Base-by-base conservation (phyloP, 257 asterid species). In the Nicotiana noctiflora region DNA sequence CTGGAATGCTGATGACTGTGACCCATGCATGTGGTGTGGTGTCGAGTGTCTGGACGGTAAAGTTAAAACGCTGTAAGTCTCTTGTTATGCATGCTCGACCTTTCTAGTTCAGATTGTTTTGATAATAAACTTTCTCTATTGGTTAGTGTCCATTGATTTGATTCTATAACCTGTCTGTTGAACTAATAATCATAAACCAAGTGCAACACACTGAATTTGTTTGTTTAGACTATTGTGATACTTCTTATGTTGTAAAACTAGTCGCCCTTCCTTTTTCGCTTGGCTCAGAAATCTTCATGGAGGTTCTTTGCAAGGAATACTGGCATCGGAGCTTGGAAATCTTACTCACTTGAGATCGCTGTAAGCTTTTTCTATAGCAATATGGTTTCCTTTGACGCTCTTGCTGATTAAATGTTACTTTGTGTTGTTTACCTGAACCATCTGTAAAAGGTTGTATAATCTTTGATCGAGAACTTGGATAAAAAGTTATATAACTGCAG, bases 21-120 rank as follows among this genome's bases (percentile, higher is more conserved):
- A 90, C 80, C 97, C 97, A 0, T 96, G 99, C 85, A 77, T 75
- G 86, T 96, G 99, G 99, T 84, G 85, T 2, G 99, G 98, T 52
- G 83, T 96, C 51, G 88, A 83, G 70, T 96, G 98, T 79, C 64
- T 84, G 55, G 94, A 90, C 31, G 92, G 94, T 27, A 78, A 86
- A 86, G 98, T 96, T 84, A 82, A 85, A 82, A 81, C 62, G 79
- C 82, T 95, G 99, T 95, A 89, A 92, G 99, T 87, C 19, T 80
- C 79, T 75, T 79, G 9, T 37, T 77, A 15, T 55, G 2, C 19
- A 2, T 8, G 2, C 32, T n/a, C 23, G 18, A 23, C 34, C 5
- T 44, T 55, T 68, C 29, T 68, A 19, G 4, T 37, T 60, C 14
- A 46, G 44, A 34, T 63, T 49, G 19, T 52, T 13, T 56, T 32